phyloP scores from a whole-genome alignment of 768 basidiomycete species.

The Clitopilus hobsonii region DNA sequence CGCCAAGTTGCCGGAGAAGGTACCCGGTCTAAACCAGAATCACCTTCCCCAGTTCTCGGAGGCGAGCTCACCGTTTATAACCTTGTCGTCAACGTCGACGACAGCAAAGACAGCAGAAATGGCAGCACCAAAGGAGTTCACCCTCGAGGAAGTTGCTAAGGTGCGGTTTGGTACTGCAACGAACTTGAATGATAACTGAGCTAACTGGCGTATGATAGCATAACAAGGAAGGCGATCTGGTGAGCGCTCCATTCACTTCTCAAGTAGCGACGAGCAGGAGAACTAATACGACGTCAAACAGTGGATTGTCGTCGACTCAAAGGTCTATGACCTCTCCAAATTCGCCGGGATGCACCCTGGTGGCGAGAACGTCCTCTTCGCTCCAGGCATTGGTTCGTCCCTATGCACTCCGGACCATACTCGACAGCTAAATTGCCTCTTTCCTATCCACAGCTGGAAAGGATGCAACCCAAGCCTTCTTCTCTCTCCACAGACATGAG shows the following conservation, averaged over 20 bases:
- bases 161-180: constrained; percentile 30
- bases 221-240: constrained; percentile 80
- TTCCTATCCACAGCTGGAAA: constrained; percentile 47
- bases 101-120: not conserved
- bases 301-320: constrained; percentile 82
- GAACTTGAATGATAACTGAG: not conserved
- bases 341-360: constrained; percentile 86
- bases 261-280: not conserved
- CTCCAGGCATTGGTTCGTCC: constrained; percentile 53
- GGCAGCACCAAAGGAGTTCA: constrained; percentile 31
- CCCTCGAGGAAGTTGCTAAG: constrained; percentile 61
- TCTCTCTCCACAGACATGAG: constrained; percentile 80
- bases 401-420: not conserved
- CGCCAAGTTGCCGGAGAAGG: not conserved
- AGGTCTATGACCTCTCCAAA: constrained; percentile 76
- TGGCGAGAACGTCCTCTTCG: constrained; percentile 69
- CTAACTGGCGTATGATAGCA: constrained; percentile 47
- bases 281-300: constrained; percentile 19
- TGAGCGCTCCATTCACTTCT: constrained; percentile 37
- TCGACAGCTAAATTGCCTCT: not conserved
- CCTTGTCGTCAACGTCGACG: not conserved
- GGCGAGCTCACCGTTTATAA: not conserved
- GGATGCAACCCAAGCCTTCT: constrained; percentile 79
- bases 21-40: not conserved
- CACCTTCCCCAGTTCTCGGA: not conserved